Conservation (phyloP, 78 protist species). For the Chrysochromulina parva region DNA sequence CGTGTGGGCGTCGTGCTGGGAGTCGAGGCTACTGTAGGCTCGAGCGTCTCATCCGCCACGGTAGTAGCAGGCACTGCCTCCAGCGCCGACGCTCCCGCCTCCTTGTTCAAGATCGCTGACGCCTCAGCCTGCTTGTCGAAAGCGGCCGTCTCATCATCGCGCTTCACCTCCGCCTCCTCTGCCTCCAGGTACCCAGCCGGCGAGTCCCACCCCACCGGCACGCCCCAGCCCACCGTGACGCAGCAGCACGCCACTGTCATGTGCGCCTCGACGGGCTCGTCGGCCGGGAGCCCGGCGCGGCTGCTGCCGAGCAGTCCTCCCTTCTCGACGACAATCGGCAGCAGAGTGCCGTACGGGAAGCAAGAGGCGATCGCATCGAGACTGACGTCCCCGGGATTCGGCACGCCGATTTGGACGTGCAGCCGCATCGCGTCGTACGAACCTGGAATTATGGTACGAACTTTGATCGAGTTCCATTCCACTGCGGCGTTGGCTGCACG, state of each 20-base stretch:
- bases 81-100: too few species aligned
- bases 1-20: too few species aligned
- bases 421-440: background rate
- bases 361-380: background rate
- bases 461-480: background rate
- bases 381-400: background rate
- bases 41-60: too few species aligned
- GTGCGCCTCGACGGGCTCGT: background rate
- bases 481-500: background rate
- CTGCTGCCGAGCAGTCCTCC: slow-evolving; percentile 5
- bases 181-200: too few species aligned
- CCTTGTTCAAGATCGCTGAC: too few species aligned
- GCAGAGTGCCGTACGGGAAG: background rate
- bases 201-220: background rate
- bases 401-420: slow-evolving; percentile 1
- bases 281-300: background rate
- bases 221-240: background rate
- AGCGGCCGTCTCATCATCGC: too few species aligned
- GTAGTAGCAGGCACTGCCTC: too few species aligned
- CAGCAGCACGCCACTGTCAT: background rate
- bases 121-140: too few species aligned
- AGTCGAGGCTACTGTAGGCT: too few species aligned
- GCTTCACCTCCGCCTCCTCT: too few species aligned
- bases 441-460: background rate
- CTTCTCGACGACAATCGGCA: background rate